Evolutionary conservation across 352 stramenopile genomes (phyloP).

Genomic region (Phytophthora litchii): DNA sequence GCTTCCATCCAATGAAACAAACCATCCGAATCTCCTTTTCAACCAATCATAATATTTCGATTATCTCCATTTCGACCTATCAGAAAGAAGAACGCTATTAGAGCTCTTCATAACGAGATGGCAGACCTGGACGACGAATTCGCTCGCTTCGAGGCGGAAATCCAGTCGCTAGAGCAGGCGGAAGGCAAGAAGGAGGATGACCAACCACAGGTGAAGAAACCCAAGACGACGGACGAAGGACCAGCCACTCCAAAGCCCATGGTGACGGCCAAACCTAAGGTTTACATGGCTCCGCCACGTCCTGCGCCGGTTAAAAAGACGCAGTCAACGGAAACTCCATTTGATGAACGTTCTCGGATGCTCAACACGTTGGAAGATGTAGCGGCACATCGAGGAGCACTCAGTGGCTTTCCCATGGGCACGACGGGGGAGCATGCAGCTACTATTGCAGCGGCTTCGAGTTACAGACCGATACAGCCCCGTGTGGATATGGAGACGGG

Average conservation of each 20-base stretch:
- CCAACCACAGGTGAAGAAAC: constrained; percentile 37
- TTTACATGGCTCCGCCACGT: constrained; percentile 77
- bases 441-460: constrained; percentile 5
- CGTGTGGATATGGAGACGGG: constrained; percentile 78
- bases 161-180: constrained; percentile 70
- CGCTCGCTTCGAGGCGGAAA: constrained; percentile 81
- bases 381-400: constrained; percentile 55
- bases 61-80: constrained; percentile 18
- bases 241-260: constrained; percentile 17
- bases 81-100: constrained; percentile 1
- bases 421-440: constrained; percentile 58
- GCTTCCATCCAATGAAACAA: constrained; percentile 31
- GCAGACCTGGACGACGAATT: constrained; percentile 81
- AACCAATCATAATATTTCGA: constrained; percentile 7
- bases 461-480: constrained; percentile 36
- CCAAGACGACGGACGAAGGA: constrained; percentile 8
- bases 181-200: constrained; percentile 26
- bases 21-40: constrained; percentile 4
- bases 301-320: constrained; percentile 51
- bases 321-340: neutral
- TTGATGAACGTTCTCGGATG: constrained; percentile 27
- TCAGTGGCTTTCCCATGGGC: constrained; percentile 69
- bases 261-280: constrained; percentile 51
- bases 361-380: constrained; percentile 59
- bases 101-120: constrained; percentile 33